Base-by-base conservation (phyloP, 2,329 filamentous ascomycete genomes). In the Fusarium proliferatum region DNA sequence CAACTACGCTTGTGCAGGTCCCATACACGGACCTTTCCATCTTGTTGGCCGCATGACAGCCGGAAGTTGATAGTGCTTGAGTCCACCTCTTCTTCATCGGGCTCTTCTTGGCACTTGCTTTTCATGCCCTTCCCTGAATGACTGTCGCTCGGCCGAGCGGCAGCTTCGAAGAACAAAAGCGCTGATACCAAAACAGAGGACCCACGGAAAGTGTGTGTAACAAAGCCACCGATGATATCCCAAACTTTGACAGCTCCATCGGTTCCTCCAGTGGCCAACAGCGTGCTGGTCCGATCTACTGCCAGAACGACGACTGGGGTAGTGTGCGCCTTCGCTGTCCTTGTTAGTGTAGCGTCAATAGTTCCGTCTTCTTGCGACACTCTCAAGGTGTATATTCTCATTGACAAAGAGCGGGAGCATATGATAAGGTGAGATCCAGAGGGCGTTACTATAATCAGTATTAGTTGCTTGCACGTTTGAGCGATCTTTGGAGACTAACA, bases 221-320 rank as follows among this genome's bases (percentile, higher is more conserved):
- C 91, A 82, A 93, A 98, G 28, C 96, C 96, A 49, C 92, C 94
- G 56, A 88, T 87, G 67, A 99, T 94, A 83, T 99, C 96, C 96
- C 96, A 99, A 59, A 99, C 92, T 82, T 99, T 99, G 77, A 98
- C 94, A 2, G 93, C 90, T 30, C 96, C 96, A 80, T 99, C 96
- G 7, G 96, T 95, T 55, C 94, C 94, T 71, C 97, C 96, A 21
- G 96, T 98, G 21, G 95, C 96, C 48, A 99, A 87, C 17, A 99
- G 86, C 4, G 96, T 97, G 78, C 95, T 93, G 3, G 95, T 97
- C 61, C 90, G 88, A 81, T 99, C 96, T 69, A 96, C 91, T 2
- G 94, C 91, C 19, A 96, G 87, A 13, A 96, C 94, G 3, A 97
- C 92, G 3, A 98, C 95, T 1, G 97, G 96, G 5, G 96, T 95